These are phyloP conservation scores for Epichloe hybrida DNA, from an alignment of 2,329 filamentous ascomycete species.

Conservation along the genomic window DNA sequence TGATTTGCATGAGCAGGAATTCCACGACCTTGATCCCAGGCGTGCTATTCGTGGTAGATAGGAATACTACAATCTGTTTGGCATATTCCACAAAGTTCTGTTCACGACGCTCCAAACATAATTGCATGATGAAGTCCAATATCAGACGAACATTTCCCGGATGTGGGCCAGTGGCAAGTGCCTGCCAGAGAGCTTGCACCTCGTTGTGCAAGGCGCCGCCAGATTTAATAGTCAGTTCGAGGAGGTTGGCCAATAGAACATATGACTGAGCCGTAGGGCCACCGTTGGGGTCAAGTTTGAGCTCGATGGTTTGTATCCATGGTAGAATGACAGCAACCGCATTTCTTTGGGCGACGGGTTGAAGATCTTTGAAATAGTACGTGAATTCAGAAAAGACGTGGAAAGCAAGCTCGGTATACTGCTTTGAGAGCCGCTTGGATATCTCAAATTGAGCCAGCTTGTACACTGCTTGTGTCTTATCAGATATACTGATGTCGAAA, in stretches of 20 bases:
- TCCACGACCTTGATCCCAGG: conserved; percentile 85
- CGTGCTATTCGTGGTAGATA: conserved; percentile 64
- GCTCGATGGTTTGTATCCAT: conserved; percentile 89
- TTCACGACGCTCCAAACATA: conserved; percentile 86
- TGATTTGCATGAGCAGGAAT: conserved; percentile 81
- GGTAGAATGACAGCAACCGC: conserved; percentile 89
- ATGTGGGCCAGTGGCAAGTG: conserved; percentile 82
- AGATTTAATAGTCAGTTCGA: conserved; percentile 91
- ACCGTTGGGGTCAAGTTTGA: conserved; percentile 83
- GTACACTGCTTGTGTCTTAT: conserved; percentile 96
- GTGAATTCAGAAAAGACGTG: conserved; percentile 94
- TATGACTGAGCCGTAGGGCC: conserved; percentile 86
- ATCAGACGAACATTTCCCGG: conserved; percentile 89
- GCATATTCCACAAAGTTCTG: conserved; percentile 98
- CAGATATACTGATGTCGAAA: conserved; percentile 95
- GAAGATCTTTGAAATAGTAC: conserved; percentile 77
- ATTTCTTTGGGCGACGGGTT: conserved; percentile 74
- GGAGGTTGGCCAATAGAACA: conserved; percentile 84
- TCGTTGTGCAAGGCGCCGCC: conserved; percentile 85
- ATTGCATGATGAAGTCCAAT: conserved; percentile 87
- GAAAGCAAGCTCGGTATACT: conserved; percentile 81
- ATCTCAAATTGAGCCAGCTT: conserved; percentile 96
- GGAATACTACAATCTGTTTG: conserved; percentile 93
- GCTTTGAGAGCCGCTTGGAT: conserved; percentile 75
- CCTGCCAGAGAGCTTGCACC: conserved; percentile 95